Conservation (phyloP, 2,329 filamentous ascomycete species). For the Venturia effusa region DNA sequence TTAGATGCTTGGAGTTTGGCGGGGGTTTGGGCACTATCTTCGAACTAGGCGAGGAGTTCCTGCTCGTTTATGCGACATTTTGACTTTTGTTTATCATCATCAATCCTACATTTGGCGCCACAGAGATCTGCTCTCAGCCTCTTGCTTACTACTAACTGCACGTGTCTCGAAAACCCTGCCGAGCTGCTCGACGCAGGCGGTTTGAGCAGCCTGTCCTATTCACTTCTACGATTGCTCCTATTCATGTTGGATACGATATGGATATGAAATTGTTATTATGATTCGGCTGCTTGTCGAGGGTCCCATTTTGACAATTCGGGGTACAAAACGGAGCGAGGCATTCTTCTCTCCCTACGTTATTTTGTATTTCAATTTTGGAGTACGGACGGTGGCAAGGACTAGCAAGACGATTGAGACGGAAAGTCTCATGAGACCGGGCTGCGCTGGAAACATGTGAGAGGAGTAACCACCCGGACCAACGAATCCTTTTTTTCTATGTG, state of each 20-base stretch:
- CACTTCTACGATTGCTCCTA: background rate
- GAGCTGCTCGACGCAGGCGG: slow-evolving; percentile 1
- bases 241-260: slow-evolving; percentile 2
- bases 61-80: background rate
- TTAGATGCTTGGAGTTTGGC: background rate
- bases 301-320: background rate
- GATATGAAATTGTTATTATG: background rate
- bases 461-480: background rate
- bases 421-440: background rate
- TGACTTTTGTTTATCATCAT: background rate
- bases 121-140: background rate
- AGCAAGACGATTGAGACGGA: background rate
- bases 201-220: background rate
- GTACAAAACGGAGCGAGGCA: background rate
- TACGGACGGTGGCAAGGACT: background rate
- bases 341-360: background rate
- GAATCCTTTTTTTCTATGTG: background rate
- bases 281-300: background rate
- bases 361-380: background rate
- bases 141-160: background rate
- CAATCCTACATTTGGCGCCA: background rate
- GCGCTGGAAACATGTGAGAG: background rate
- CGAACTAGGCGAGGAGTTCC: background rate
- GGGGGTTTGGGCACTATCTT: background rate
- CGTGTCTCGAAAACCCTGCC: background rate